Conservation (phyloP, 352 stramenopile genomes). For the Pythium vanterpoolii region DNA sequence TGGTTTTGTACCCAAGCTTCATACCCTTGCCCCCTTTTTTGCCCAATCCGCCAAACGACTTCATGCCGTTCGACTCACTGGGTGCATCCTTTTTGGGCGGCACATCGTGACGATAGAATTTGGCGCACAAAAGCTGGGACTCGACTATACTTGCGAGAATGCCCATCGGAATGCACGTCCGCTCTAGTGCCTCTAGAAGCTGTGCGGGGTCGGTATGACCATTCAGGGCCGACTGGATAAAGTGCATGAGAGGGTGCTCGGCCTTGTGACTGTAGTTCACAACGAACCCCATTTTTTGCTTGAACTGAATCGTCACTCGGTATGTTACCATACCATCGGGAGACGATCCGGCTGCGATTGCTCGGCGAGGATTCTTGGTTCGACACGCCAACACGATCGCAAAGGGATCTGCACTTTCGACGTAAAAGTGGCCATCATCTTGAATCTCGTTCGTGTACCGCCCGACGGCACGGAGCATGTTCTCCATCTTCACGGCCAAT, state of each 20-base stretch:
- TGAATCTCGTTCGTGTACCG: slow-evolving; percentile 78
- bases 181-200: slow-evolving; percentile 77
- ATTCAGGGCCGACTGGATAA: slow-evolving; percentile 83
- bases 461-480: slow-evolving; percentile 52
- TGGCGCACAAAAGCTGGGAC: slow-evolving; percentile 79
- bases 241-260: slow-evolving; percentile 82
- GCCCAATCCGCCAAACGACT: slow-evolving; percentile 46
- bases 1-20: slow-evolving; percentile 86
- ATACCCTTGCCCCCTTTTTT: slow-evolving; percentile 84
- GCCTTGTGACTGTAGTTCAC: slow-evolving; percentile 87
- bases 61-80: slow-evolving; percentile 30
- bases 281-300: slow-evolving; percentile 86
- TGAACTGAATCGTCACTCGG: slow-evolving; percentile 80
- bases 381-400: slow-evolving; percentile 72
- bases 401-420: slow-evolving; percentile 84
- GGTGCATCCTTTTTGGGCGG: slow-evolving; percentile 36
- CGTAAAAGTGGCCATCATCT: slow-evolving; percentile 75
- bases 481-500: slow-evolving; percentile 77
- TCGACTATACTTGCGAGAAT: slow-evolving; percentile 80
- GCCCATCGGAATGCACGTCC: slow-evolving; percentile 80
- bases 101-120: slow-evolving; percentile 77
- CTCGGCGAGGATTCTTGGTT: slow-evolving; percentile 66
- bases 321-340: slow-evolving; percentile 75
- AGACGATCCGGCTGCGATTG: slow-evolving; percentile 66
- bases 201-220: slow-evolving; percentile 75